Base-by-base conservation (phyloP, 768 basidiomycete species). In the Trametes cubensis region DNA sequence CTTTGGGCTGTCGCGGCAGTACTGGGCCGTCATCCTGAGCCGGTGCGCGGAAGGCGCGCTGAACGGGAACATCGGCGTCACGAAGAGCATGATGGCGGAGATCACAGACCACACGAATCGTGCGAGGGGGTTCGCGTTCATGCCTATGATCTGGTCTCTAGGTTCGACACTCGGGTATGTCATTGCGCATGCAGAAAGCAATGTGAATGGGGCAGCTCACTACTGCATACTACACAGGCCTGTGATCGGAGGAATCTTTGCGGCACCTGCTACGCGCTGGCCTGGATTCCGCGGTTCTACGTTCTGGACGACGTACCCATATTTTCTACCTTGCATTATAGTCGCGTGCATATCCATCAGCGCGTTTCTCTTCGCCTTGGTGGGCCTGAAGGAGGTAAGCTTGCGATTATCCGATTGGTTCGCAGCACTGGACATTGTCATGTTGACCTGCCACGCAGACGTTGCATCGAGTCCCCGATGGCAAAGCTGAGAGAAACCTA, bases 221-320 rank as follows among this genome's bases (percentile, higher is more conserved):
- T 66, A 28, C 48, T 4, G 74, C 17, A 56, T 66, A 28, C 48
- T 4, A 74, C 17, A 56, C 60, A 84, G 85, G 14, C 85, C 86
- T 20, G 74, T 86, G 28, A 81, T 86, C 25, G 86, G 86, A n/a
- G 86, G 86, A 8, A 76, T 76, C 23, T 76, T 87, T 54, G 76
- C 83, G 58, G 77, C 78, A 25, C 86, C 86, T 17, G 79, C 79
- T n/a, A 81, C 85, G 46, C 78, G 77, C 17, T 87, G 83, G 62
- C 84, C 85, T 0, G 51, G 81, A 2, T 87, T 88, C 62, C 62
- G 72, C 15, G 76, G 74, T 46, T 71, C 75, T 10, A n/a, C 50
- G 38, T 85, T 87, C 63, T 80, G 84, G 74, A 76, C 71, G n/a
- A 71, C 77, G 55, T 82, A 82, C 59, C 86, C 86, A 0, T 76